phyloP scores from a whole-genome alignment of 2,329 filamentous ascomycete genomes.

The Colletotrichum sp. region DNA sequence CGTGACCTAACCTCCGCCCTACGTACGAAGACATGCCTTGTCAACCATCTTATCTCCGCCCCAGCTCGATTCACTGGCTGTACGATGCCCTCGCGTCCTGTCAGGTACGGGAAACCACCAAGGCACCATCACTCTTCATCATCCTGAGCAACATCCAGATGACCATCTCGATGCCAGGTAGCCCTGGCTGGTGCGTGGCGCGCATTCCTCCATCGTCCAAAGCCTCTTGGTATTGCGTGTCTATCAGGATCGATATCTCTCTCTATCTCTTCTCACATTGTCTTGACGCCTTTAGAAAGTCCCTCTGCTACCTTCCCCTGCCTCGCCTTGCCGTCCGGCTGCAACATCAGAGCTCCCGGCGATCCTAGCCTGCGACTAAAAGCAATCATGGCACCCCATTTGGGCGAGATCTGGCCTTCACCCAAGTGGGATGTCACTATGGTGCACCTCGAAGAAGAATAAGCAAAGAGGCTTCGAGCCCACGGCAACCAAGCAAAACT shows the following conservation, averaged over 20 bases:
- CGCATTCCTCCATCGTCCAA: neutral
- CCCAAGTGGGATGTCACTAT: constrained; percentile 1
- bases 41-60: neutral
- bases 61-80: neutral
- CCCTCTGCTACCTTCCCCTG: constrained; percentile 6
- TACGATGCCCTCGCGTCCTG: neutral
- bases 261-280: constrained; percentile 15
- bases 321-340: constrained; percentile 19
- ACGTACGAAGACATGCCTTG: neutral
- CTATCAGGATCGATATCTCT: neutral
- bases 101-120: neutral
- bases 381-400: constrained; percentile 10
- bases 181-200: neutral
- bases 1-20: neutral
- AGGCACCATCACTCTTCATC: neutral
- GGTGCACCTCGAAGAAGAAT: constrained; percentile 8
- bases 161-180: neutral
- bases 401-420: constrained; percentile 8
- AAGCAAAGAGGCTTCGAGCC: constrained; percentile 9
- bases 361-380: constrained; percentile 5
- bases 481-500: neutral
- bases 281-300: neutral
- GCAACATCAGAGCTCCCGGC: constrained; percentile 17
- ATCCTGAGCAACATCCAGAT: neutral
- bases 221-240: neutral